Base-by-base conservation (phyloP, 2,329 filamentous ascomycete species). In the Penicillium paneum region DNA sequence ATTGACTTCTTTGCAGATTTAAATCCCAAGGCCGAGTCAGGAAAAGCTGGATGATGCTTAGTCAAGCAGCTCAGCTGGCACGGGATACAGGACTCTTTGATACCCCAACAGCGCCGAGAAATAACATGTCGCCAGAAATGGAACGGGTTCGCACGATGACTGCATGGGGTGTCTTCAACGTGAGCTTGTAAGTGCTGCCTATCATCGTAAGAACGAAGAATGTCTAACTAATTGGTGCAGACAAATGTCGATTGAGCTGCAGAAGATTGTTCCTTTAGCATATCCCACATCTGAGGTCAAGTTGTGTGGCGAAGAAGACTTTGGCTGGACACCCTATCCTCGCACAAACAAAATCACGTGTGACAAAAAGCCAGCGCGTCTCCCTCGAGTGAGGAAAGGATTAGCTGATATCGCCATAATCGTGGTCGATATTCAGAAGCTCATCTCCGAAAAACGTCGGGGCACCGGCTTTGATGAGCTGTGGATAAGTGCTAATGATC, bases 271-370 rank as follows among this genome's bases (percentile, higher is more conserved):
- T 28, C 60, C 64, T 19, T 54, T 68, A 26, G 52, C 39, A 10
- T 53, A 42, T 24, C 68, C 70, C 5, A 50, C 49, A 11, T 57
- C 42, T 8, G 52, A 45, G 5, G 56, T 64, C 8, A 56, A 57
- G 31, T n/a, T 41, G 12, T 52, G 43, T 32, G 59, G 61, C 17
- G 51, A 57, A 21, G 45, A 63, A 35, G 57, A 63, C 34, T 44
- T 62, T 38, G 47, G 62, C n/a, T 73, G 70, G 70, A 63, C 42
- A 11, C 68, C 70, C 2, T 73, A 73, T 50, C 70, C 70, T 38
- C 66, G 61, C 19, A 64, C 63, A 17, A 71, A 69, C 39, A 60
- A 67, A 8, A 54, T 64, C n/a, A 61, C 61, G 11, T 69, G 61
- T 52, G 40, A 44, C 8, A 55, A 56, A 38, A 65, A 66, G 42